Percentiles rank a stretch among this genome's conserved stretches.
Evolutionary conservation across 2,329 filamentous ascomycete species (phyloP).

Genomic region (Talaromyces funiculosus): DNA sequence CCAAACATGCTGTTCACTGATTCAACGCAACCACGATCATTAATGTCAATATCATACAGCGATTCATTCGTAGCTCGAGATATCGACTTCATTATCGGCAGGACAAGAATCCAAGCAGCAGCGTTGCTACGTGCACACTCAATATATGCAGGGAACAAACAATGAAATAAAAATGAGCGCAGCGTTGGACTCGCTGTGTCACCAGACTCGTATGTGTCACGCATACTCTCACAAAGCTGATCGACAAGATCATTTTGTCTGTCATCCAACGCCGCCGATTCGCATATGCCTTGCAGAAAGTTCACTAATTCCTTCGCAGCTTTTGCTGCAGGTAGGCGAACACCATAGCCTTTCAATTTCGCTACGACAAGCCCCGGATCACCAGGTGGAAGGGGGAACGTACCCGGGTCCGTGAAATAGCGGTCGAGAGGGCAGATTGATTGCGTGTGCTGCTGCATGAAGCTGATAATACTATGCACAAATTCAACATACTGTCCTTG

Average conservation of each 20-base stretch:
- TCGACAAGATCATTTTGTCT: constrained; percentile 52
- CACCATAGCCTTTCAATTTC: constrained; percentile 53
- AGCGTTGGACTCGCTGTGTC: constrained; percentile 40
- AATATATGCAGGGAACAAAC: constrained; percentile 54
- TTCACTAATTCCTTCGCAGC: constrained; percentile 50
- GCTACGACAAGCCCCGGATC: constrained; percentile 61
- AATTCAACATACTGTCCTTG: constrained; percentile 56
- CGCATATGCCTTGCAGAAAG: constrained; percentile 57
- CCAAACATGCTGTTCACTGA: constrained; percentile 33
- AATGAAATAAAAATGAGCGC: constrained; percentile 48
- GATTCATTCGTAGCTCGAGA: constrained; percentile 39
- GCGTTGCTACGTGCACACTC: constrained; percentile 42
- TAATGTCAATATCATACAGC: constrained; percentile 42
- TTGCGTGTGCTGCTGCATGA: constrained; percentile 55
- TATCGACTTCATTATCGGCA: constrained; percentile 49
- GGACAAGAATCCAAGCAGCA: constrained; percentile 48
- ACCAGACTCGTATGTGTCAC: constrained; percentile 39
- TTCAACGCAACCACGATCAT: constrained; percentile 33
- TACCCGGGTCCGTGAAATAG: constrained; percentile 56
- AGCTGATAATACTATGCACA: constrained; percentile 55
- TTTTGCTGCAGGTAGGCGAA: constrained; percentile 46
- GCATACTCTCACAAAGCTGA: constrained; percentile 50
- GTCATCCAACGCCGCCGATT: constrained; percentile 54
- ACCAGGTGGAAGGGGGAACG: constrained; percentile 54
- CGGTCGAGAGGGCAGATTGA: constrained; percentile 51